Conservation (phyloP, 169 alveolate genomes). For the Eimeria mitis region DNA sequence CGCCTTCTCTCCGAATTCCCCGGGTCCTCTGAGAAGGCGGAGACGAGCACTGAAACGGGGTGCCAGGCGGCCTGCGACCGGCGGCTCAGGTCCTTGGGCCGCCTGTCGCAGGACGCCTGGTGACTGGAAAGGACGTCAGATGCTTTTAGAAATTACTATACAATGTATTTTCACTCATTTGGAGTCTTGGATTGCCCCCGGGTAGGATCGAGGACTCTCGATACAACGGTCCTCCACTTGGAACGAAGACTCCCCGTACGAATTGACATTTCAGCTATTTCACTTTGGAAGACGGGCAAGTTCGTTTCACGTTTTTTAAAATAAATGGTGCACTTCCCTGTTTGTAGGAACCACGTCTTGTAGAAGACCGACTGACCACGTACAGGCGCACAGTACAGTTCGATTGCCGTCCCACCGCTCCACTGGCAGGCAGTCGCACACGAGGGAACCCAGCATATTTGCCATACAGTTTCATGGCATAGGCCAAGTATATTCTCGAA, state of each 20-base stretch:
- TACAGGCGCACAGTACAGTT: neutral
- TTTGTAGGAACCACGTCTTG: neutral
- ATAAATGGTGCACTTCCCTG: neutral
- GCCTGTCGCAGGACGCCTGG: too few species aligned
- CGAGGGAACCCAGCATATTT: neutral
- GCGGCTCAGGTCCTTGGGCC: too few species aligned
- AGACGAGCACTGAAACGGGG: too few species aligned
- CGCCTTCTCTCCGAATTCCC: too few species aligned
- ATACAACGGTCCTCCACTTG: neutral
- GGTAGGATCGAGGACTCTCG: neutral
- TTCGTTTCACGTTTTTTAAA: too few species aligned
- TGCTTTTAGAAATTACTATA: too few species aligned
- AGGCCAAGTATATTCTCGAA: neutral
- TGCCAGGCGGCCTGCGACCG: too few species aligned
- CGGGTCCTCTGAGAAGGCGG: too few species aligned
- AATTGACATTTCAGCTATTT: neutral
- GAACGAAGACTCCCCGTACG: neutral
- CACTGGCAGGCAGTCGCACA: neutral
- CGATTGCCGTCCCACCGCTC: neutral
- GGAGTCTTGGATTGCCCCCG: too few species aligned
- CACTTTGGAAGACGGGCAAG: too few species aligned
- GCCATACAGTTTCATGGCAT: neutral
- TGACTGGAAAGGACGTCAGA: too few species aligned
- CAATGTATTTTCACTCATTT: too few species aligned
- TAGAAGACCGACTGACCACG: neutral